Conservation (phyloP, 225 moss, liverwort and hornwort genomes). For the Polytrichum commune region DNA sequence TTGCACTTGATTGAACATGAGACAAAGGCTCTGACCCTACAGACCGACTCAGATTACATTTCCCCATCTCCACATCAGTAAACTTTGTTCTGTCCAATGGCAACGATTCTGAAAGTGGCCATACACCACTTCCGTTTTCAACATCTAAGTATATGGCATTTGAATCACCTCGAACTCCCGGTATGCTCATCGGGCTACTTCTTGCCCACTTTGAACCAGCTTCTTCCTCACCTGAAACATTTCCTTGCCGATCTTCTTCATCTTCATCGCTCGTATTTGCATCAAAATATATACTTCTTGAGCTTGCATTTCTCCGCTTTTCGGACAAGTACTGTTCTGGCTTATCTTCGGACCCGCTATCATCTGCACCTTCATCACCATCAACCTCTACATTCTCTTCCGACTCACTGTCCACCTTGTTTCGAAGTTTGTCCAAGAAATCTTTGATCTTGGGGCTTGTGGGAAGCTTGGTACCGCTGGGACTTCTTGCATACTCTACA, state of each 20-base stretch:
- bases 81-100: slow-evolving; percentile 3
- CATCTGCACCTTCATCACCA: not conserved
- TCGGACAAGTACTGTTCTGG: not conserved
- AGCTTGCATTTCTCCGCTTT: slow-evolving; percentile 4
- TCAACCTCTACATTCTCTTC: not conserved
- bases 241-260: slow-evolving; percentile 2
- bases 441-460: not conserved
- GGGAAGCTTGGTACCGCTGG: not conserved
- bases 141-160: not conserved
- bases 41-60: slow-evolving; percentile 12
- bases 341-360: slow-evolving; percentile 2
- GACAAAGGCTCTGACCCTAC: slow-evolving; percentile 15
- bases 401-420: not conserved
- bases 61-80: not conserved
- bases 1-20: not conserved
- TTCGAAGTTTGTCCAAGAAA: not conserved
- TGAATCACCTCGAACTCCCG: slow-evolving; percentile 4
- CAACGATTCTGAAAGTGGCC: slow-evolving; percentile 15
- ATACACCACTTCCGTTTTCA: not conserved
- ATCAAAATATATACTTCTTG: slow-evolving; percentile 14
- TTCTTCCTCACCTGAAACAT: slow-evolving; percentile 7
- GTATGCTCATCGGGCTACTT: slow-evolving; percentile 14
- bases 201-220: slow-evolving; percentile 5
- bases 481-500: not conserved
- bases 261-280: slow-evolving; percentile 18